A percentile compares a stretch with the other conserved stretches of the same genome.
These are phyloP conservation scores for Cyclotella kingstonii DNA, from an alignment of 108 stramenopile genomes.

Conservation along the genomic window DNA sequence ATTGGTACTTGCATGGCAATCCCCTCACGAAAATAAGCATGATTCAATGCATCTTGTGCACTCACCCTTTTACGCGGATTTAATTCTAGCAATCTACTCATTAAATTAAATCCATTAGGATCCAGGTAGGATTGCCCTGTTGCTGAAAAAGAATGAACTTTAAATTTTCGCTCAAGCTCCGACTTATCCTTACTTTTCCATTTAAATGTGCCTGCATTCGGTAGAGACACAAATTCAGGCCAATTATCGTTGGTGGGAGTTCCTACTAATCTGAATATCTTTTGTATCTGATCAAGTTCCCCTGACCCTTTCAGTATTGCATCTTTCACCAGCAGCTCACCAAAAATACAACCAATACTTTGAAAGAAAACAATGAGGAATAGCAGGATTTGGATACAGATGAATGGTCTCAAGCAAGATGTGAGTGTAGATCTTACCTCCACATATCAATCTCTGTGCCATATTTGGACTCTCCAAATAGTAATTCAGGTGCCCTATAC, in stretches of 20 bases:
- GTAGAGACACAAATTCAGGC: constrained; percentile 72
- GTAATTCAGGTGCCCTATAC: constrained; percentile 90
- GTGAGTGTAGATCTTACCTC: constrained; percentile 45
- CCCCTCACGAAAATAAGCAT: constrained; percentile 34
- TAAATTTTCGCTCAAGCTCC: constrained; percentile 60
- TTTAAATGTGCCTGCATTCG: constrained; percentile 70
- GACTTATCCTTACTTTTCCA: constrained; percentile 60
- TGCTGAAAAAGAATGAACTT: constrained; percentile 60
- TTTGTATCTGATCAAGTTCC: constrained; percentile 94
- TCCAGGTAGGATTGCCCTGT: constrained; percentile 75
- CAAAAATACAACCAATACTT: constrained; percentile 95
- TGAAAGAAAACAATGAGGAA: not conserved
- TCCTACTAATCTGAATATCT: constrained; percentile 90
- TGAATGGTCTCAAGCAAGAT: not conserved
- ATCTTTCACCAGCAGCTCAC: constrained; percentile 88
- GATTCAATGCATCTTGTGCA: constrained; percentile 83
- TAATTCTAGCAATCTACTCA: constrained; percentile 79
- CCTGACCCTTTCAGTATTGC: constrained; percentile 93
- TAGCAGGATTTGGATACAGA: not conserved
- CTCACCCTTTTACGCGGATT: constrained; percentile 88
- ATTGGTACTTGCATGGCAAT: constrained; percentile 35
- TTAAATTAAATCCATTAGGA: constrained; percentile 81
- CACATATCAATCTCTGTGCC: constrained; percentile 91
- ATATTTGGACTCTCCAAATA: constrained; percentile 84
- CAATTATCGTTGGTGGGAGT: constrained; percentile 79